Conservation (phyloP, 768 basidiomycete species). For the Boletus tomentosulus region DNA sequence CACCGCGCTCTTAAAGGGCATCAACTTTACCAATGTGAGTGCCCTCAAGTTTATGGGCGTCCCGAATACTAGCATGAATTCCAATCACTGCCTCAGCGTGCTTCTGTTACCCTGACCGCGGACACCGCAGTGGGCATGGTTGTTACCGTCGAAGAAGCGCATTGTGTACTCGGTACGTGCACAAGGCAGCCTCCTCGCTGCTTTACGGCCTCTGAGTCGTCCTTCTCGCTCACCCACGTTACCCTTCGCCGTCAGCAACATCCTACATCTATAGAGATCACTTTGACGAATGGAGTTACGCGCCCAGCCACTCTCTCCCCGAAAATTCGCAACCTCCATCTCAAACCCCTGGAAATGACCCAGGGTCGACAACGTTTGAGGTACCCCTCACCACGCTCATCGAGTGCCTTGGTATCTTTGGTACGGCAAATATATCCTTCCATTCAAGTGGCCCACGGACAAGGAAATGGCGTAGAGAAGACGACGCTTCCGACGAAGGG, state of each 20-base stretch:
- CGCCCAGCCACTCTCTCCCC: conserved; percentile 35
- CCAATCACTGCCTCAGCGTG: conserved; percentile 47
- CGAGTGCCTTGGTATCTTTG: conserved; percentile 92
- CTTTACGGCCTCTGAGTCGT: not conserved
- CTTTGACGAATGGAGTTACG: conserved; percentile 77
- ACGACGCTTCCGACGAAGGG: conserved; percentile 43
- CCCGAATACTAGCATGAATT: not conserved
- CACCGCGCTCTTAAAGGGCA: conserved; percentile 70
- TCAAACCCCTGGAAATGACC: conserved; percentile 10
- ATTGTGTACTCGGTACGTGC: conserved; percentile 68
- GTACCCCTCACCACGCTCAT: conserved; percentile 80
- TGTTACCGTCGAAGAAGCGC: conserved; percentile 81
- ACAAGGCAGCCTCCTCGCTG: conserved; percentile 3
- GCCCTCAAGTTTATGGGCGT: not conserved
- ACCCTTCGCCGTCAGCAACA: conserved; percentile 48
- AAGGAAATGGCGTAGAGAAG: conserved; percentile 47
- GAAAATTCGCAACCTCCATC: conserved; percentile 20
- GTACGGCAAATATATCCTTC: conserved; percentile 54
- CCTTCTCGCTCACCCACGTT: not conserved
- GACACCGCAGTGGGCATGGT: conserved; percentile 68
- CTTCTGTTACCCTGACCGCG: conserved; percentile 65
- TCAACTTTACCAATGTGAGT: conserved; percentile 76
- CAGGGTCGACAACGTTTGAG: conserved; percentile 55
- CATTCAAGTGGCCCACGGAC: conserved; percentile 33
- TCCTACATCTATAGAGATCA: conserved; percentile 76